Evolutionary conservation across 2,329 filamentous ascomycete genomes (phyloP), one percentile per base, ranked within the genome.

Genomic region (Sordariomycetes sp.): DNA sequence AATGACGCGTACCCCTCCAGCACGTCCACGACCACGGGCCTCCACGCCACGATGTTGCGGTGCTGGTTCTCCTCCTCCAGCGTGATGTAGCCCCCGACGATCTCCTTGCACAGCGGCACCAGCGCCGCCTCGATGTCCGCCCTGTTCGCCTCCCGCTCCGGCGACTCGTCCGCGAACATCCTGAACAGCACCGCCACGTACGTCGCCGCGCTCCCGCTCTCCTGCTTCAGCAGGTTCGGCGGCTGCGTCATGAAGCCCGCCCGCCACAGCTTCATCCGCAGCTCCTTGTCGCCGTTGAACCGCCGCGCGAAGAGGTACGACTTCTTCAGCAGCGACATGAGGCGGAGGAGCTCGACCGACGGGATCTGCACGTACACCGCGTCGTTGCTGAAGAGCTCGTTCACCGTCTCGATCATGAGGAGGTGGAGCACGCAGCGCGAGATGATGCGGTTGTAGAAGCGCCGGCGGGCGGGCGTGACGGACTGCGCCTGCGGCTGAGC

Each of bases 201-300:
- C 1, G 95, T 97, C 2, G 90, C 89, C 0, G 94, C 94, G 58
- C 88, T 89, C 48, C 94, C 93, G 61, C 85, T 90, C 74, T 99
- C 94, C 70, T 99, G 94, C 75, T 99, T 99, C 34, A 99, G 81
- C 14, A 99, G 79, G 67, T 99, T 99, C 2, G 94, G 94, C 18
- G 94, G 93, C 69, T 99, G 94, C 74, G 96, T 96, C 94, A 99
- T 99, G 79, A 99, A 99, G 0, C 95, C 94, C 70, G 99, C 94
- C 55, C 91, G 82, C 90, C 95, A 99, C 20, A 99, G 79, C 20
- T 90, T 85, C 80, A 96, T 96, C 53, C 94, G 86, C 43, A 99
- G 78, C 64, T 97, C 94, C 72, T 96, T 96, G 74, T 99, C 92
- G 62, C 91, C 90, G 71, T 99, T 99, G 79, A 99, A 99, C 65